Percentiles rank a stretch among this genome's conserved stretches.
Evolutionary conservation across 129 eudicot genomes (phyloP).

Genomic region (Flaveria robusta): DNA sequence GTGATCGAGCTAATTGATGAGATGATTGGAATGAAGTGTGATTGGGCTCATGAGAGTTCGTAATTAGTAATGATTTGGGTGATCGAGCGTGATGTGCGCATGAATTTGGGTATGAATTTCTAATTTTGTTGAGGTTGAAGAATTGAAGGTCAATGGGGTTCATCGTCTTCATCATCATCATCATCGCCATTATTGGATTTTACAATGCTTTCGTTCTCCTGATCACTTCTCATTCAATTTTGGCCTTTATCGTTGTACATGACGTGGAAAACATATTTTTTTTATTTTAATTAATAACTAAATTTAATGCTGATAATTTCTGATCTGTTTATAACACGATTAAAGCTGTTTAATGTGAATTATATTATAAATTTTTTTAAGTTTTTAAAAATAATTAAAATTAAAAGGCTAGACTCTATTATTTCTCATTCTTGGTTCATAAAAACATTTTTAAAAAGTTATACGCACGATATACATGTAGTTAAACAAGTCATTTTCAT

Average conservation of each 20-base stretch:
- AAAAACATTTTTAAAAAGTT: too few relatives aligned
- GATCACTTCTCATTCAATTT: neutral
- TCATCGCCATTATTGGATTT: constrained; percentile 30
- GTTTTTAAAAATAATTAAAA: too few relatives aligned
- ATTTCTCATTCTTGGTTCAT: too few relatives aligned
- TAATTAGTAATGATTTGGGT: constrained; percentile 9
- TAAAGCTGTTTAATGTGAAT: too few relatives aligned
- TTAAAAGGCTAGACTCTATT: too few relatives aligned
- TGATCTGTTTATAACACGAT: too few relatives aligned
- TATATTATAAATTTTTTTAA: too few relatives aligned
- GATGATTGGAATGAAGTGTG: constrained; percentile 10
- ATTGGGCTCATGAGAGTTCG: constrained; percentile 37
- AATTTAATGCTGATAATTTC: too few relatives aligned
- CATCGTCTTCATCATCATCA: constrained; percentile 33
- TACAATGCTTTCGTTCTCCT: constrained; percentile 12
- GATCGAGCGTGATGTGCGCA: constrained; percentile 15
- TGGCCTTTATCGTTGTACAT: neutral
- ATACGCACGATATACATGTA: too few relatives aligned
- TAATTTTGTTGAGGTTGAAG: constrained; percentile 24
- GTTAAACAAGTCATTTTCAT: too few relatives aligned
- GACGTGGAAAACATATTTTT: too few relatives aligned
- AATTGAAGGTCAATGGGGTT: constrained; percentile 27
- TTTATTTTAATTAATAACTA: too few relatives aligned
- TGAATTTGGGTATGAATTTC: constrained; percentile 34
- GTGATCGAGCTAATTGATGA: constrained; percentile 25